Evolutionary conservation across 1,284 basidiomycete species (phyloP).

Genomic region (Cerrena zonata): DNA sequence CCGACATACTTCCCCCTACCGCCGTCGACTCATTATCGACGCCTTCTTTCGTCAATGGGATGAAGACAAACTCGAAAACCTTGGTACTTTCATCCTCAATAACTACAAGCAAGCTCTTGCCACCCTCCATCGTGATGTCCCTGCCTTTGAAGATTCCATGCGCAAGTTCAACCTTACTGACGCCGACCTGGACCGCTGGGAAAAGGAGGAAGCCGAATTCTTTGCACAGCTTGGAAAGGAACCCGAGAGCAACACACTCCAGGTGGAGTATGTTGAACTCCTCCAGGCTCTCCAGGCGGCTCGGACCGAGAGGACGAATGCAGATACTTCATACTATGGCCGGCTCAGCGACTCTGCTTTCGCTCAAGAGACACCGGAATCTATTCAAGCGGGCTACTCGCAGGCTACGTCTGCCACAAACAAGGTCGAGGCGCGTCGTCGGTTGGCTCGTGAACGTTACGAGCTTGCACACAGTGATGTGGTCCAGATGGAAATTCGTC

Average conservation of each 20-base stretch:
- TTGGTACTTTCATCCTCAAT: conserved; percentile 21
- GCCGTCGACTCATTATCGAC: conserved; percentile 22
- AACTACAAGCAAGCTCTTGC: conserved; percentile 23
- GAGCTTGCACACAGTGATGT: conserved; percentile 9
- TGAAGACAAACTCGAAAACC: conserved; percentile 22
- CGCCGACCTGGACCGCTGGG: conserved; percentile 13
- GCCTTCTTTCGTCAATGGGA: conserved; percentile 25
- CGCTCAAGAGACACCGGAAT: too few relatives aligned
- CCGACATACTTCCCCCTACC: conserved; percentile 25
- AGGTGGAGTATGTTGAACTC: neutral
- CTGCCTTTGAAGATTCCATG: conserved; percentile 9
- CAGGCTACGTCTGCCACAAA: conserved; percentile 6
- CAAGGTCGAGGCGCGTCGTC: conserved; percentile 10
- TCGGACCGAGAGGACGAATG: neutral
- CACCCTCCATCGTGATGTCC: conserved; percentile 15
- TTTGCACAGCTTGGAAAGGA: conserved; percentile 10
- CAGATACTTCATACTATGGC: too few relatives aligned
- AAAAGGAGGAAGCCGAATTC: conserved; percentile 13
- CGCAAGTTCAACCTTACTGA: conserved; percentile 7
- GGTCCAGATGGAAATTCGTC: conserved; percentile 15
- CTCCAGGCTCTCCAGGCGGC: too few relatives aligned
- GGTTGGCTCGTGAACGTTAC: conserved; percentile 1
- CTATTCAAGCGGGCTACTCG: too few relatives aligned
- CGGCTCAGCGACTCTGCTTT: too few relatives aligned
- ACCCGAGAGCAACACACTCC: neutral